Percentiles rank a stretch among this genome's conserved stretches.
Evolutionary conservation across 768 basidiomycete species (phyloP).

Genomic region (Gymnopilus junonius): DNA sequence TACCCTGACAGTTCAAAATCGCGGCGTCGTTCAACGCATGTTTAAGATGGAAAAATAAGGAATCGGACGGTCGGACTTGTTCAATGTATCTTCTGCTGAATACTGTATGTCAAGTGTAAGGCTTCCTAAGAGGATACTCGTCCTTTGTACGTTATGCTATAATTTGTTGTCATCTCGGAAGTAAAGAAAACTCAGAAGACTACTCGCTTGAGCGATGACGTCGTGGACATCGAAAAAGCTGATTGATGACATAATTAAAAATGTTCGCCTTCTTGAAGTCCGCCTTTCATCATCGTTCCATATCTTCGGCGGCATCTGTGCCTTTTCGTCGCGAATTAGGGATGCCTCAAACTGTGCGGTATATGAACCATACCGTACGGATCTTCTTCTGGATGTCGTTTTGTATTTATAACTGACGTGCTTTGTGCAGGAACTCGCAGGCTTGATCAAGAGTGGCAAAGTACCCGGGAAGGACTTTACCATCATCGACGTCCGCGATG

Average conservation of each 20-base stretch:
- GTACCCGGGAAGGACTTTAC: constrained; percentile 67
- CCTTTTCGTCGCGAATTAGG: constrained; percentile 1
- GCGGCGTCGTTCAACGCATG: neutral
- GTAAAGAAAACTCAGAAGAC: neutral
- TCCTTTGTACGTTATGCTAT: no score
- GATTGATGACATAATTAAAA: neutral
- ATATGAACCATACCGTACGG: constrained; percentile 29
- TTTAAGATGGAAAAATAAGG: neutral
- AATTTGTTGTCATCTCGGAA: no score
- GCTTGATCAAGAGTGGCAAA: constrained; percentile 66
- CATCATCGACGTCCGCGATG: constrained; percentile 86
- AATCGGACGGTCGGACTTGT: neutral
- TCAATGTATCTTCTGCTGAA: neutral
- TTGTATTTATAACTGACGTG: neutral
- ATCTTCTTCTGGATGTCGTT: neutral
- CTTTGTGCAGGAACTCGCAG: constrained; percentile 62
- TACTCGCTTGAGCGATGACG: neutral
- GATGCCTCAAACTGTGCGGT: constrained; percentile 24
- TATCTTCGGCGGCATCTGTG: constrained; percentile 4
- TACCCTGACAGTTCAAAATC: constrained; percentile 3
- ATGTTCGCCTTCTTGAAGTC: constrained; percentile 1
- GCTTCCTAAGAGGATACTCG: neutral
- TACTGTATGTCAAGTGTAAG: neutral
- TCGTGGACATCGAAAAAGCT: neutral
- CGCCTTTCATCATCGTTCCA: neutral